Base-by-base conservation (phyloP, 768 basidiomycete genomes). In the Mycena rosella region DNA sequence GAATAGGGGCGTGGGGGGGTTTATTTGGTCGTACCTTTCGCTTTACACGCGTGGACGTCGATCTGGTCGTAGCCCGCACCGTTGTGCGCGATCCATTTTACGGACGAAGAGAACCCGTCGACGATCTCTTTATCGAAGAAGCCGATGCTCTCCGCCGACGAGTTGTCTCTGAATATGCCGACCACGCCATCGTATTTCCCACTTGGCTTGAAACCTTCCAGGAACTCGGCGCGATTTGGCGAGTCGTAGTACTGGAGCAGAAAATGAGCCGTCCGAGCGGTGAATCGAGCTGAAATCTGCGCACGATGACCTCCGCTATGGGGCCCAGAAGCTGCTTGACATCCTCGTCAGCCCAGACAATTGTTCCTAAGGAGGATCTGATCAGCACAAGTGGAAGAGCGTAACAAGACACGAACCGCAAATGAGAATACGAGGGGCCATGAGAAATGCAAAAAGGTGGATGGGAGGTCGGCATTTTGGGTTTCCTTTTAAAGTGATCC, bases 1-100 rank as follows among this genome's bases (percentile, higher is more conserved):
- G 34, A 27, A 26, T 18, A 20, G 17, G 27, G 47, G 10, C n/a
- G 42, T 29, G 51, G n/a, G n/a, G n/a, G n/a, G n/a, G 42, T 48
- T 30, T 51, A 17, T 20, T 38, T 24, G 52, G 18, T 44, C 78
- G 20, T 71, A 92, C 94, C 93, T 78, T 85, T 86, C 13, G 84
- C 87, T 74, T 88, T 92, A 77, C 91, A 91, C 5, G 91, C 91
- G 9, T 80, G 77, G 18, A 96, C 88, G 74, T 96, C 92, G 70
- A 97, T 91, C 67, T 91, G 89, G 76, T 98, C 95, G 76, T 98
- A 98, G 0, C 96, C 95, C 0, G 96, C 95, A 14, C 96, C 96
- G 63, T 96, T 96, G 78, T 96, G 95, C 1, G 91, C 93, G 75
- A 97, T 94, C 91, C 92, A 96, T 74, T 90, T 90, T 68, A 96